Percentiles rank a stretch among this genome's conserved stretches.
Evolutionary conservation across 192 early-diverging fungal genomes (phyloP).

Genomic region (Coemansia sp.): DNA sequence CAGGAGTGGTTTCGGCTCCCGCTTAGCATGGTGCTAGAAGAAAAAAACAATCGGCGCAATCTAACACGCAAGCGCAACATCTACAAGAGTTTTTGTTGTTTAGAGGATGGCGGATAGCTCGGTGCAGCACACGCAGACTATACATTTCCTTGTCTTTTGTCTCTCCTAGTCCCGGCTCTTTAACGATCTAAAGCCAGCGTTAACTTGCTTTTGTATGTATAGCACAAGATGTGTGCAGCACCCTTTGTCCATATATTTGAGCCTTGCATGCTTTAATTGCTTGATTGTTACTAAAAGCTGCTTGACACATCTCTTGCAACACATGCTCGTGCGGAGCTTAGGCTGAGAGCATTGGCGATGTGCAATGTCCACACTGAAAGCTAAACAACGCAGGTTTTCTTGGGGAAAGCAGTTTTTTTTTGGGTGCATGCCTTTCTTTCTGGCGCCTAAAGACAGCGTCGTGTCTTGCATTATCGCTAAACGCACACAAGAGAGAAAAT

Average conservation of each 20-base stretch:
- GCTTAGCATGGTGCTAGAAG: neutral
- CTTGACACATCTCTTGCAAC: neutral
- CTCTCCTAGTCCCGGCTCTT: neutral
- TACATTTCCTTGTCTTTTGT: neutral
- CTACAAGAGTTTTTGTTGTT: neutral
- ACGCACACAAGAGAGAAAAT: neutral
- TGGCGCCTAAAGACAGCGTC: neutral
- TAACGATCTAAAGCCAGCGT: neutral
- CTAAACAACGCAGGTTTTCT: neutral
- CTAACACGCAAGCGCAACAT: neutral
- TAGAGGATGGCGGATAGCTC: neutral
- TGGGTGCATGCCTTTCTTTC: neutral
- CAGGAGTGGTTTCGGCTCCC: neutral
- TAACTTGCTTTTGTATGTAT: neutral
- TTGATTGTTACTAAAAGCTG: neutral
- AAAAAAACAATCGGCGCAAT: neutral
- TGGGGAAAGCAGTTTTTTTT: too few relatives aligned
- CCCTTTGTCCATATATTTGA: neutral
- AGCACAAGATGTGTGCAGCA: neutral
- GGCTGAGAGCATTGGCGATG: neutral
- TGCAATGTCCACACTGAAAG: neutral
- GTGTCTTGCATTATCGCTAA: neutral
- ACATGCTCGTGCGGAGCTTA: too few relatives aligned
- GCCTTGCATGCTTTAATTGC: neutral
- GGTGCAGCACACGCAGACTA: neutral